A percentile compares a stretch with the other conserved stretches of the same genome.
Evolutionary conservation across 2,329 filamentous ascomycete genomes (phyloP).

Genomic region (Arthrobotrys megalospora): DNA sequence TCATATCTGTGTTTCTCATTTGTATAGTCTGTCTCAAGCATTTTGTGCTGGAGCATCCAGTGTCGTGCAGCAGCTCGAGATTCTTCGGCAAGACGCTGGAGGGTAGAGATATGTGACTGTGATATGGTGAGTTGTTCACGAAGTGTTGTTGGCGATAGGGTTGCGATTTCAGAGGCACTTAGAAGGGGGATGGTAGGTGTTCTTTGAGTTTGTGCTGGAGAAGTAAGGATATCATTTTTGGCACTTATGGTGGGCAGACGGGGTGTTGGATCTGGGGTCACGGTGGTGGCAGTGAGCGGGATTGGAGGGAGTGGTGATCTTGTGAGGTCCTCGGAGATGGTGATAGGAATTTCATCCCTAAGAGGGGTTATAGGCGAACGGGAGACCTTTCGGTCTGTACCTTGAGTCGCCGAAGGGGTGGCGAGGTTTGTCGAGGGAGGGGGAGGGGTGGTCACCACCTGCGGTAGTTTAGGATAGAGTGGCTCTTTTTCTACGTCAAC

Average conservation of each 20-base stretch:
- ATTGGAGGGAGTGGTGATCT: slow-evolving; percentile 55
- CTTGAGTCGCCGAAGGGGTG: slow-evolving; percentile 35
- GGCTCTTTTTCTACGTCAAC: slow-evolving; percentile 35
- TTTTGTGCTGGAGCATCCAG: slow-evolving; percentile 64
- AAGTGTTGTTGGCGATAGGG: slow-evolving; percentile 64
- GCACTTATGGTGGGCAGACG: slow-evolving; percentile 35
- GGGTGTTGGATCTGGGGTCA: slow-evolving; percentile 58
- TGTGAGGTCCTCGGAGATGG: slow-evolving; percentile 48
- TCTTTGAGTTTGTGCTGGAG: slow-evolving; percentile 31
- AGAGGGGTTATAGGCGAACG: slow-evolving; percentile 42
- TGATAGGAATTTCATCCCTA: slow-evolving; percentile 39
- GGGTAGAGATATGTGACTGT: slow-evolving; percentile 62
- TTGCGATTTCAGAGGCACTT: slow-evolving; percentile 62
- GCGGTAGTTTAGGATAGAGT: slow-evolving; percentile 48
- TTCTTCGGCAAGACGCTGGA: slow-evolving; percentile 62
- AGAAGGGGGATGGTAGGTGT: slow-evolving; percentile 47
- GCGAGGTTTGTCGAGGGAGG: slow-evolving; percentile 46
- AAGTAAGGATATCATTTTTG: slow-evolving; percentile 43
- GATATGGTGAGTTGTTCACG: slow-evolving; percentile 64
- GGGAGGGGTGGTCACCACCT: slow-evolving; percentile 50
- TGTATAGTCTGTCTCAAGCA: slow-evolving; percentile 63
- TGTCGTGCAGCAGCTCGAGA: slow-evolving; percentile 63
- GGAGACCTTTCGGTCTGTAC: slow-evolving; percentile 33
- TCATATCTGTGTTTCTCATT: slow-evolving; percentile 64
- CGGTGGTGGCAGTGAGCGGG: slow-evolving; percentile 48